Evolutionary conservation across 2,329 filamentous ascomycete species (phyloP).

Genomic region (Scleromitrula shiraiana): DNA sequence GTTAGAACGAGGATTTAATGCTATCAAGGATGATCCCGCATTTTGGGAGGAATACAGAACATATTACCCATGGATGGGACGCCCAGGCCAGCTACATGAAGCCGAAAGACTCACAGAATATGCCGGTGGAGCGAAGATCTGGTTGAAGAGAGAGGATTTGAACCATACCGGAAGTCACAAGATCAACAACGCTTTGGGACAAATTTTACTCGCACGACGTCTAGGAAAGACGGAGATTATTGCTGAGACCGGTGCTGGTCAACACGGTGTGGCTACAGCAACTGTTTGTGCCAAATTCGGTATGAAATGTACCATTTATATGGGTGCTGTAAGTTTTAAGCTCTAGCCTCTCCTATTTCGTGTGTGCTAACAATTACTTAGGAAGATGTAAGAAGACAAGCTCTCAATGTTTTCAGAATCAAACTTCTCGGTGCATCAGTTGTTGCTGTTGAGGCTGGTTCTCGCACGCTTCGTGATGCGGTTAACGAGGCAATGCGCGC

Average conservation of each 20-base stretch:
- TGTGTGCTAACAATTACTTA: constrained; percentile 14
- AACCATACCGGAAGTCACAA: constrained; percentile 99
- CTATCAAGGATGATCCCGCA: constrained; percentile 74
- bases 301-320: constrained; percentile 96
- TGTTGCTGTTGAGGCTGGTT: constrained; percentile 85
- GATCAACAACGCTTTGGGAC: constrained; percentile 97
- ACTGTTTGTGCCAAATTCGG: constrained; percentile 97
- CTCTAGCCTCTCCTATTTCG: too few species aligned
- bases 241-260: constrained; percentile 92
- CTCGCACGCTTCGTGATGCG: constrained; percentile 72
- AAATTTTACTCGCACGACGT: constrained; percentile 76
- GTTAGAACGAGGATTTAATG: constrained; percentile 83
- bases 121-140: constrained; percentile 90
- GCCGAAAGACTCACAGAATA: constrained; percentile 82
- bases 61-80: constrained; percentile 96
- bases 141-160: constrained; percentile 93
- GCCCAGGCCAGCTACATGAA: constrained; percentile 83
- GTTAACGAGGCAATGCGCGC: constrained; percentile 93
- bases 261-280: constrained; percentile 95
- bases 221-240: constrained; percentile 96
- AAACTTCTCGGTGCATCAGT: constrained; percentile 90
- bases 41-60: constrained; percentile 98
- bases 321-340: constrained; percentile 60
- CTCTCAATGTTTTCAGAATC: constrained; percentile 97
- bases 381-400: constrained; percentile 92